These are phyloP conservation scores for Neurospora sp. DNA, from an alignment of 495 filamentous ascomycete species.

Conservation along the genomic window DNA sequence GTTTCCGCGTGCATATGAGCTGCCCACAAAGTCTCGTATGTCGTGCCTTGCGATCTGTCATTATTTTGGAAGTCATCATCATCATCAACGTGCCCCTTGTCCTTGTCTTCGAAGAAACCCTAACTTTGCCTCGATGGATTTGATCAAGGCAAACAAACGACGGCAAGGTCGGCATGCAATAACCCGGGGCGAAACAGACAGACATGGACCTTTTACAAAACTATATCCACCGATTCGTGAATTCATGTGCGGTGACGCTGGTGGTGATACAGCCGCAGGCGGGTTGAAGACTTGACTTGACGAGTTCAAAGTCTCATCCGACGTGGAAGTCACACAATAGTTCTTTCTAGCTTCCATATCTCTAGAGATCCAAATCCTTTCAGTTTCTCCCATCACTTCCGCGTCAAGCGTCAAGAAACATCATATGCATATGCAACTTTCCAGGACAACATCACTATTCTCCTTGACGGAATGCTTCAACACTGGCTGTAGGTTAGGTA, in stretches of 20 bases:
- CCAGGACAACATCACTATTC: background rate
- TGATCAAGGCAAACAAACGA: background rate
- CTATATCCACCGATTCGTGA: background rate
- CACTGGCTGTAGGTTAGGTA: too few relatives aligned
- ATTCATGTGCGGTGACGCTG: background rate
- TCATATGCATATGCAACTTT: background rate
- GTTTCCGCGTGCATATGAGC: background rate
- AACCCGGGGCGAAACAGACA: background rate
- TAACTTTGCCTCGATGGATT: background rate
- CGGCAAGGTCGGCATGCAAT: background rate
- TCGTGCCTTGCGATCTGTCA: background rate
- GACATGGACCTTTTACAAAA: background rate
- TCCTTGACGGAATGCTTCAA: background rate
- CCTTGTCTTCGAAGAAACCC: background rate
- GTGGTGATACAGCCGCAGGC: background rate
- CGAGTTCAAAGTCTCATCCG: background rate
- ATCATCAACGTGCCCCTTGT: background rate
- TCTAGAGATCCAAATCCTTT: background rate
- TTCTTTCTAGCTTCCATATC: background rate
- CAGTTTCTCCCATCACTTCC: background rate
- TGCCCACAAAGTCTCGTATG: background rate
- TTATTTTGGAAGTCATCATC: background rate
- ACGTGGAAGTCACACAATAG: background rate
- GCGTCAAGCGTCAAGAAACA: background rate
- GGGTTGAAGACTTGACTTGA: background rate